A percentile compares a stretch with the other conserved stretches of the same genome.
These are phyloP conservation scores for Globisporangium rhizosaccharum DNA, from an alignment of 352 stramenopile genomes.

Conservation along the genomic window DNA sequence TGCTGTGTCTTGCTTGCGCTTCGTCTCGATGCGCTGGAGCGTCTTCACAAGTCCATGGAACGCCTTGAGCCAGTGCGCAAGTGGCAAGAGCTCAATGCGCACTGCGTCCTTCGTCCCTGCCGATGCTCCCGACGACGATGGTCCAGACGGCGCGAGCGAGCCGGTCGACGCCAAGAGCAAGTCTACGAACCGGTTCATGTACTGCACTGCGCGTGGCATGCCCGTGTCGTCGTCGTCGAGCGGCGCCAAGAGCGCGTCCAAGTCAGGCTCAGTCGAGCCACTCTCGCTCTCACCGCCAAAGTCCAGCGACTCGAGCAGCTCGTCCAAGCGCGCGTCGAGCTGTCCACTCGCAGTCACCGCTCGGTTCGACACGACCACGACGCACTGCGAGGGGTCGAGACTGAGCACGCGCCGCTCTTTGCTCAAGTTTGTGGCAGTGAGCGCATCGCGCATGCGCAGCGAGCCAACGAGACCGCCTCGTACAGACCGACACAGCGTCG, in stretches of 20 bases:
- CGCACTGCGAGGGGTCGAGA: slow-evolving; percentile 61
- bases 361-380: slow-evolving; percentile 45
- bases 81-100: slow-evolving; percentile 46
- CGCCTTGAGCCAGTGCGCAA: slow-evolving; percentile 55
- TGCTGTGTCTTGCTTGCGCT: slow-evolving; percentile 32
- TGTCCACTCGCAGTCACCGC: slow-evolving; percentile 23
- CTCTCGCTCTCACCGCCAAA: slow-evolving; percentile 18
- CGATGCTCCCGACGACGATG: not conserved
- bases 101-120: slow-evolving; percentile 28
- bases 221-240: slow-evolving; percentile 55
- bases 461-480: slow-evolving; percentile 46
- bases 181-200: slow-evolving; percentile 57
- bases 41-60: slow-evolving; percentile 56
- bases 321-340: slow-evolving; percentile 29
- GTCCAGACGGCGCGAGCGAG: slow-evolving; percentile 6
- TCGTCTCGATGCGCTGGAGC: slow-evolving; percentile 48
- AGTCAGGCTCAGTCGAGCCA: slow-evolving; percentile 15
- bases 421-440: slow-evolving; percentile 43
- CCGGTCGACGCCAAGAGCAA: slow-evolving; percentile 32
- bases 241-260: slow-evolving; percentile 33
- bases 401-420: slow-evolving; percentile 70
- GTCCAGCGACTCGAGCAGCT: slow-evolving; percentile 40
- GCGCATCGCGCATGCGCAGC: slow-evolving; percentile 45
- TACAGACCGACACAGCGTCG: slow-evolving; percentile 44
- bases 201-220: slow-evolving; percentile 46